Evolutionary conservation across 1,284 basidiomycete species (phyloP), one percentile per base, ranked within the genome.

Genomic region (Cryptococcus sp.): DNA sequence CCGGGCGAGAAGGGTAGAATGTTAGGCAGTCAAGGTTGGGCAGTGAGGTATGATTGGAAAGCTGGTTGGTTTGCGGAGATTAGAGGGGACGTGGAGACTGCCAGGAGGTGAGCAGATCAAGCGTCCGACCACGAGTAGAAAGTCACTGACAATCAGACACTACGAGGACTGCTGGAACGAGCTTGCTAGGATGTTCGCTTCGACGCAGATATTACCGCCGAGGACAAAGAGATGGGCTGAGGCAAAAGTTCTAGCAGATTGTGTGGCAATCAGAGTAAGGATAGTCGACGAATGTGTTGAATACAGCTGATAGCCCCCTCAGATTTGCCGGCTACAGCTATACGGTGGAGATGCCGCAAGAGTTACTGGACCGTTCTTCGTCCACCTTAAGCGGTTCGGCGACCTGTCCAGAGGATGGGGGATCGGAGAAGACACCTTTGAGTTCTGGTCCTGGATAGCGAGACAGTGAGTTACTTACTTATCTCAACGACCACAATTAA

Each of bases 171-270:
- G 89, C 30, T 94, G 93, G 78, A 83, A 83, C 45, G 86, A 83
- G 51, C 78, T 96, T 11, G 79, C 86, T 36, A 84, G 86, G 47
- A 91, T 95, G 87, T 94, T 96, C 68, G 84, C 86, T 0, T 90
- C 89, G 3, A 88, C 89, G 3, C 84, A 85, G 0, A 87, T 89
- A 53, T 74, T 96, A 4, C 89, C 90, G 0, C 93, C 95, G 4
- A 83, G 94, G 3, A 97, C 94, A 0, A 98, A 98, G 72, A 83
- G 95, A 34, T 98, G 95, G 94, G 93, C 95, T 3, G 95, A 98
- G 76, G 95, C 93, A 1, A 97, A 96, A 70, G 95, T 98, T 2
- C 81, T 98, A 2, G 90, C 89, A 0, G 95, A 98, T 70, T 89
- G 89, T 63, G 86, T 95, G 56, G 89, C 86, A 57, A 79, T 94